Percentiles rank a stretch among this genome's conserved stretches.
phyloP scores from a whole-genome alignment of 2,329 filamentous ascomycete species.

The Fusarium udum region DNA sequence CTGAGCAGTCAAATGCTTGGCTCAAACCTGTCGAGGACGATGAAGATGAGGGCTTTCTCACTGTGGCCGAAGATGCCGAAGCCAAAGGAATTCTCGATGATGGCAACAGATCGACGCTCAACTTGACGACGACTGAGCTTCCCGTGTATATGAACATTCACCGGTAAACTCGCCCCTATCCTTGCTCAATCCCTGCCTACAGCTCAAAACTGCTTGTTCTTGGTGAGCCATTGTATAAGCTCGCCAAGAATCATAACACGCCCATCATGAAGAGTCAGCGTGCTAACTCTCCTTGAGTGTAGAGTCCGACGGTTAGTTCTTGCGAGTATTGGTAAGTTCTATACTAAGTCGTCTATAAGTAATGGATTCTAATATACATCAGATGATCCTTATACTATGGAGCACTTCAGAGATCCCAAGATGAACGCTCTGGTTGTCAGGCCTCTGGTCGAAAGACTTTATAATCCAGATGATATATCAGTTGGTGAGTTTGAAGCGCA shows the following conservation, averaged over 20 bases:
- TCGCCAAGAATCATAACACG: neutral
- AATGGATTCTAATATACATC: constrained; percentile 6
- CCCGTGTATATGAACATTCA: constrained; percentile 45
- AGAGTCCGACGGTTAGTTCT: constrained; percentile 44
- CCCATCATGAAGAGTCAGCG: neutral
- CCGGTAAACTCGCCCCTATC: constrained; percentile 36
- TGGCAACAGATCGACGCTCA: constrained; percentile 36
- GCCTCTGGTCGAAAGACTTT: constrained; percentile 74
- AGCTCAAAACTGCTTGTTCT: neutral
- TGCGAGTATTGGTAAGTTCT: constrained; percentile 40
- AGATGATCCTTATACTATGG: constrained; percentile 58
- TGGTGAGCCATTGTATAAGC: constrained; percentile 1
- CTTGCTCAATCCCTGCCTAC: neutral
- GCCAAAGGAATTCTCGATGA: constrained; percentile 42
- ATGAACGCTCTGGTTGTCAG: constrained; percentile 74
- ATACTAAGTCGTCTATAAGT: neutral
- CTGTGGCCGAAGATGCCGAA: constrained; percentile 38
- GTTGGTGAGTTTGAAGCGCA: constrained; percentile 56
- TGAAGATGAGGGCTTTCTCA: constrained; percentile 41
- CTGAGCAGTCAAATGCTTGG: constrained; percentile 38
- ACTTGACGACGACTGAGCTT: constrained; percentile 34
- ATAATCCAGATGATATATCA: constrained; percentile 71
- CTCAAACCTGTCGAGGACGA: constrained; percentile 40
- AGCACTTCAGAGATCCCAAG: constrained; percentile 72
- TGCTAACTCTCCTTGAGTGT: constrained; percentile 41